Percentiles rank a stretch among this genome's conserved stretches.
Evolutionary conservation across 495 filamentous ascomycete species (phyloP).

Genomic region (Pyronema domesticum): DNA sequence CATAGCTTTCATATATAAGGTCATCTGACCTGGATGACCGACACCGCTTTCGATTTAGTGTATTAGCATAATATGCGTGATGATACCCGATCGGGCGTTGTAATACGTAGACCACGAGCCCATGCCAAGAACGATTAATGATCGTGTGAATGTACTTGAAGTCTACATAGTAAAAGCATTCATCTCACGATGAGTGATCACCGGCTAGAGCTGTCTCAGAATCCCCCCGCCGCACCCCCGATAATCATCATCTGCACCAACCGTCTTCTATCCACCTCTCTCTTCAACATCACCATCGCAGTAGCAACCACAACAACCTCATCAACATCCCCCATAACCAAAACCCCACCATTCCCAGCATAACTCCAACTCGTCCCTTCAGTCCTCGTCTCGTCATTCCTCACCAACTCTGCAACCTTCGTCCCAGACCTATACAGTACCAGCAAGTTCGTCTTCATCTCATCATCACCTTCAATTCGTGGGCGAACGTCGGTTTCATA

Average conservation of each 20-base stretch:
- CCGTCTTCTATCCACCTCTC: slow-evolving; percentile 38
- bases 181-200: too few relatives aligned
- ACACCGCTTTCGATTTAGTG: too few relatives aligned
- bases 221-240: slow-evolving; percentile 16
- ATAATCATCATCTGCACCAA: slow-evolving; percentile 31
- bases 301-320: slow-evolving; percentile 34
- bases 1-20: too few relatives aligned
- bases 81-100: too few relatives aligned
- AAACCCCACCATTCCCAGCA: slow-evolving; percentile 29
- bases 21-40: too few relatives aligned
- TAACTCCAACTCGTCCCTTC: slow-evolving; percentile 26
- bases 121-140: too few relatives aligned
- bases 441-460: background rate
- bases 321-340: slow-evolving; percentile 23
- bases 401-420: slow-evolving; percentile 31
- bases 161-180: too few relatives aligned
- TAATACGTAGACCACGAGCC: too few relatives aligned
- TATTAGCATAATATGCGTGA: too few relatives aligned
- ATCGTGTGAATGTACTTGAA: too few relatives aligned
- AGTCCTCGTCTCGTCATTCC: slow-evolving; percentile 29
- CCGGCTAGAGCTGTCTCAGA: too few relatives aligned
- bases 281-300: slow-evolving; percentile 39
- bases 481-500: background rate
- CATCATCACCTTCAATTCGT: background rate
- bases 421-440: slow-evolving; percentile 7